A percentile compares a stretch with the other conserved stretches of the same genome.
These are phyloP conservation scores for Lecanoromycetidae sp. DNA, from an alignment of 2,329 filamentous ascomycete genomes.

Conservation along the genomic window DNA sequence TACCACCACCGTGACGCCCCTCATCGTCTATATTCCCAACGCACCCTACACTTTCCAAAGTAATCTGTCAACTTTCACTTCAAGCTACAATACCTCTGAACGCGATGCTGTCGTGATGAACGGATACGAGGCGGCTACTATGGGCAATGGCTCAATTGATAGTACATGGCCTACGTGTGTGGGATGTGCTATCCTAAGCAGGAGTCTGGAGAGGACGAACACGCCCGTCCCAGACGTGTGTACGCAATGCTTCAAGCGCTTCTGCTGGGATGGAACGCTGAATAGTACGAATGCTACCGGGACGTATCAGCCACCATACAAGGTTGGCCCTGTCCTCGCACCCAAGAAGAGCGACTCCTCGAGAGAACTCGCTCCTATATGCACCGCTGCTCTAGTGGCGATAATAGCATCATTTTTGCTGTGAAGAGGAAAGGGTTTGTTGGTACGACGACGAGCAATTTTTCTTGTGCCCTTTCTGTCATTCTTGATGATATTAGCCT, in stretches of 20 bases:
- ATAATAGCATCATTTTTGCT: background rate
- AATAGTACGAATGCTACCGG: conserved; percentile 28
- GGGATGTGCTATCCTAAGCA: conserved; percentile 70
- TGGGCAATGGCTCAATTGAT: conserved; percentile 67
- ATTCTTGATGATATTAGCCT: too few relatives aligned
- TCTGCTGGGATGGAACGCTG: conserved; percentile 86
- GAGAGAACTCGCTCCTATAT: background rate
- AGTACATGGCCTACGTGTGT: conserved; percentile 69
- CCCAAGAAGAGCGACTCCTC: conserved; percentile 6
- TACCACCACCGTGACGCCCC: conserved; percentile 44
- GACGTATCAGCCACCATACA: conserved; percentile 31
- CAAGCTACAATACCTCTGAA: conserved; percentile 49
- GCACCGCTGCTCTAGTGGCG: background rate
- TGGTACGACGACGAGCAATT: too few relatives aligned
- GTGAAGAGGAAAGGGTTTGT: too few relatives aligned
- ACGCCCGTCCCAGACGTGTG: conserved; percentile 61
- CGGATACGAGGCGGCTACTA: conserved; percentile 71
- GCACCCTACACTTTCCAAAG: conserved; percentile 62
- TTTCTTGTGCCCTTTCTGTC: too few relatives aligned
- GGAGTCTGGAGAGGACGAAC: conserved; percentile 60
- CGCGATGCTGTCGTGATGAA: conserved; percentile 76
- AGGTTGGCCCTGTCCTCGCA: background rate
- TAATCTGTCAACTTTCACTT: conserved; percentile 69
- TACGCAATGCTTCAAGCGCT: conserved; percentile 59
- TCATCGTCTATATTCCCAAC: conserved; percentile 83